These are phyloP conservation scores for Amphibolis antarctica DNA, from an alignment of 106 monocot genomes.

Conservation along the genomic window DNA sequence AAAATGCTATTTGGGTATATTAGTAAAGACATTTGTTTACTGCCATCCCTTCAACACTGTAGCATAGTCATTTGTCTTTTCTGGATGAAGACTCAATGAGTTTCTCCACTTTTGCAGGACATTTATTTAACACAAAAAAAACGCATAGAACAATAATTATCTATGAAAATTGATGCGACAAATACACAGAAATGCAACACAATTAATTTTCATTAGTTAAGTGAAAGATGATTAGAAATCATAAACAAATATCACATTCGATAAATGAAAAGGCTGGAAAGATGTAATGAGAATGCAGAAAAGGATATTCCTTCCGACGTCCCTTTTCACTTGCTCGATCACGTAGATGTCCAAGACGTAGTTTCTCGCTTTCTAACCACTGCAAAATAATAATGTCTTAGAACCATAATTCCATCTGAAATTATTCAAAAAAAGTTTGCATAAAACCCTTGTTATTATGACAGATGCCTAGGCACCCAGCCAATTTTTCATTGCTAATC, in stretches of 20 bases:
- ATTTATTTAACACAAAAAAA: no score
- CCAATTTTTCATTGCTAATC: background rate
- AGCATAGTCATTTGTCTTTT: no score
- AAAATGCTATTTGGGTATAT: no score
- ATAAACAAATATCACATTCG: background rate
- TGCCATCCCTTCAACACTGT: no score
- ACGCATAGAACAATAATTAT: no score
- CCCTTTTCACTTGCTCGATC: conserved; percentile 93
- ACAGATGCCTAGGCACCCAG: background rate
- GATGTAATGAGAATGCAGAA: background rate
- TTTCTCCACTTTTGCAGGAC: no score
- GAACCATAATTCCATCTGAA: conserved; percentile 2
- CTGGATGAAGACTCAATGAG: no score
- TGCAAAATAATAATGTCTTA: conserved; percentile 45
- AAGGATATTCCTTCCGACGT: conserved; percentile 91
- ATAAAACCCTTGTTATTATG: background rate
- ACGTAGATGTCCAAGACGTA: conserved; percentile 61
- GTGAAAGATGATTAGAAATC: background rate
- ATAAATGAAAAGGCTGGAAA: background rate
- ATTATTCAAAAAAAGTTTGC: background rate
- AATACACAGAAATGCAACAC: no score
- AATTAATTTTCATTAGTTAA: no score
- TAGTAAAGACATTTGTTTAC: no score
- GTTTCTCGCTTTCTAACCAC: conserved; percentile 70
- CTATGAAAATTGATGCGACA: no score